A percentile compares a stretch with the other conserved stretches of the same genome.
Conservation (phyloP, 78 protist genomes). For the Guillardia theta region DNA sequence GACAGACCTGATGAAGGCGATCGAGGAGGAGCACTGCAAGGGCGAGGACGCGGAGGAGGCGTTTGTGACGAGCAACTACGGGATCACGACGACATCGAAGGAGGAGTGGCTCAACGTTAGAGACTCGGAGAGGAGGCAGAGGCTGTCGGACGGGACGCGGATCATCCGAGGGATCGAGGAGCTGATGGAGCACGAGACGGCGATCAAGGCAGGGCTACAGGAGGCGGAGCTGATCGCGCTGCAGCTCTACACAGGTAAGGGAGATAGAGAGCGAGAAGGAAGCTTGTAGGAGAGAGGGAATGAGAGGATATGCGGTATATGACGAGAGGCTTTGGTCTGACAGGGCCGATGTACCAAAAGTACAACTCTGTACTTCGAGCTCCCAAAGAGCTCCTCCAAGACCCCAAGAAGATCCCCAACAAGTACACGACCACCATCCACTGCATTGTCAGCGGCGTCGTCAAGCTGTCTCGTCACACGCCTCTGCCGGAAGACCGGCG, state of each 20-base stretch:
- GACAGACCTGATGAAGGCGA: background rate
- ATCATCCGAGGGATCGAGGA: background rate
- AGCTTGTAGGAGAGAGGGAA: too few species aligned
- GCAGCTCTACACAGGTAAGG: constrained; percentile 31
- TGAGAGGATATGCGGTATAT: too few species aligned
- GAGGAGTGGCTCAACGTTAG: background rate
- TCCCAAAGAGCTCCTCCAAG: too few species aligned
- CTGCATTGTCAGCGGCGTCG: background rate
- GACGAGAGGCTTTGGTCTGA: too few species aligned
- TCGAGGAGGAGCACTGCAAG: background rate
- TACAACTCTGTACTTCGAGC: too few species aligned
- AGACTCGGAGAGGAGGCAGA: too few species aligned
- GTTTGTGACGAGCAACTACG: background rate
- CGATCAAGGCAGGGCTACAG: background rate
- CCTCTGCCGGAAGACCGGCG: background rate
- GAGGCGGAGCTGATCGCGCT: background rate
- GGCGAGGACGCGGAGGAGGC: background rate
- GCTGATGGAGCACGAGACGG: background rate
- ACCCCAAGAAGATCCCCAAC: too few species aligned
- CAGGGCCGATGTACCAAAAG: too few species aligned
- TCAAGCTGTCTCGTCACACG: background rate
- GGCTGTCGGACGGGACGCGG: too few species aligned
- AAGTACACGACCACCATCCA: constrained; percentile 31
- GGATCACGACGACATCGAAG: background rate
- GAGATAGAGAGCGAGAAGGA: too few species aligned